phyloP scores from a whole-genome alignment of 73 alveolate species.

The Tetrahymena borealis region DNA sequence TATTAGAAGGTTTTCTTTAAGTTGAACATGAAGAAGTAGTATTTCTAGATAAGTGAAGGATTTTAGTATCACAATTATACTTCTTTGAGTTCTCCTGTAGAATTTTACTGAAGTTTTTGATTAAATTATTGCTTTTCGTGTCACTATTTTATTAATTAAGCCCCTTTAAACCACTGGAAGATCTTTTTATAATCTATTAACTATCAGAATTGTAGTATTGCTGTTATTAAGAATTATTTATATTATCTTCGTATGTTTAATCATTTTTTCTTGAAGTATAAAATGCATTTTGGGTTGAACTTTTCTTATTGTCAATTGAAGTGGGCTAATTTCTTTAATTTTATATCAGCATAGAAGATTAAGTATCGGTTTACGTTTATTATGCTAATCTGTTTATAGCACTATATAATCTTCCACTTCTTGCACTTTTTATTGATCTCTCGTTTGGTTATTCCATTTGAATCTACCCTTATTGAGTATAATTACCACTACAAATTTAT shows the following conservation, averaged over 20 bases:
- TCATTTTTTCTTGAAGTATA: too few relatives aligned
- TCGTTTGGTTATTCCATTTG: not conserved
- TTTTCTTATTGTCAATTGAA: not conserved
- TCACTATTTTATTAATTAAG: not conserved
- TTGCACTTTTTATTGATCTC: not conserved
- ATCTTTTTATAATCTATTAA: not conserved
- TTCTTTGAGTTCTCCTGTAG: not conserved
- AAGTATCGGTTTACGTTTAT: not conserved
- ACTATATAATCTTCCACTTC: not conserved
- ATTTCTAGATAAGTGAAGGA: not conserved
- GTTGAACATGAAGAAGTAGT: not conserved
- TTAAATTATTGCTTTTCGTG: not conserved
- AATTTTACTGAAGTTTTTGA: not conserved
- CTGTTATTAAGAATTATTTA: too few relatives aligned
- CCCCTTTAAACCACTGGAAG: not conserved
- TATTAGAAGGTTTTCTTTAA: not conserved
- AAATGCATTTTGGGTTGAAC: not conserved
- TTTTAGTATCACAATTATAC: not conserved
- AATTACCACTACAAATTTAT: not conserved
- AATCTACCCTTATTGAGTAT: too few relatives aligned
- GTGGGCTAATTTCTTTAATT: not conserved
- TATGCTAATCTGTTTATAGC: not conserved
- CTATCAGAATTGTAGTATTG: not conserved
- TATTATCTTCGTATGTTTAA: too few relatives aligned
- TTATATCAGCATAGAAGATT: not conserved